Percentiles rank a stretch among this genome's conserved stretches.
phyloP scores from a whole-genome alignment of 257 asterid species.

The Coffea eugenioides region DNA sequence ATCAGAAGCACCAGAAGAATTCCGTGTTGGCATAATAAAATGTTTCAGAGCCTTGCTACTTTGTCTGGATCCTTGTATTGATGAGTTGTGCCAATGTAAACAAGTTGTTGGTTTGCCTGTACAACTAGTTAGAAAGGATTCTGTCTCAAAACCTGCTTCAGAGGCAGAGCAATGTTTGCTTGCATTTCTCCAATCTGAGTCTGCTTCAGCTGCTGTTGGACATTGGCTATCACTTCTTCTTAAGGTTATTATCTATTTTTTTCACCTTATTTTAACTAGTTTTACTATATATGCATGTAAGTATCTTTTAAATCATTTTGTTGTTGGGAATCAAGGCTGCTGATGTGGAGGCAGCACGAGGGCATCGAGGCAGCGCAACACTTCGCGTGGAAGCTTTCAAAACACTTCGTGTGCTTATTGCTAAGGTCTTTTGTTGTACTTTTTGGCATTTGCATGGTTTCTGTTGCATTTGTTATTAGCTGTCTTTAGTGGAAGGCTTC shows the following conservation, averaged over 20 bases:
- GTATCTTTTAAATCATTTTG: slow-evolving; percentile 28
- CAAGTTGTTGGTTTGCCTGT: slow-evolving; percentile 42
- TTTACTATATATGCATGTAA: not conserved
- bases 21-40: slow-evolving; percentile 82
- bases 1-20: slow-evolving; percentile 88
- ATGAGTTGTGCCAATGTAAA: slow-evolving; percentile 71
- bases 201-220: slow-evolving; percentile 92
- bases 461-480: not conserved
- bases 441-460: slow-evolving; percentile 15
- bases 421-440: slow-evolving; percentile 53
- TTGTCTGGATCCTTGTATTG: slow-evolving; percentile 59
- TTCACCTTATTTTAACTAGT: not conserved
- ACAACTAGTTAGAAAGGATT: slow-evolving; percentile 40
- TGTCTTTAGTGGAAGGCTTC: not conserved
- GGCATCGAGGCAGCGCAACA: slow-evolving; percentile 82
- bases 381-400: slow-evolving; percentile 82
- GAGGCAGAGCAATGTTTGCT: slow-evolving; percentile 57
- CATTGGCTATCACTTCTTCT: slow-evolving; percentile 97
- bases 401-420: slow-evolving; percentile 78
- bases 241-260: slow-evolving; percentile 53
- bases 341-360: slow-evolving; percentile 79
- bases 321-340: slow-evolving; percentile 72
- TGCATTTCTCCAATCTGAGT: slow-evolving; percentile 83
- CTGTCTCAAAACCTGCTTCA: slow-evolving; percentile 27
- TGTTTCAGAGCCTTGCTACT: slow-evolving; percentile 76